Base-by-base conservation (phyloP, 2,329 filamentous ascomycete genomes). In the Xylariaceae sp. region DNA sequence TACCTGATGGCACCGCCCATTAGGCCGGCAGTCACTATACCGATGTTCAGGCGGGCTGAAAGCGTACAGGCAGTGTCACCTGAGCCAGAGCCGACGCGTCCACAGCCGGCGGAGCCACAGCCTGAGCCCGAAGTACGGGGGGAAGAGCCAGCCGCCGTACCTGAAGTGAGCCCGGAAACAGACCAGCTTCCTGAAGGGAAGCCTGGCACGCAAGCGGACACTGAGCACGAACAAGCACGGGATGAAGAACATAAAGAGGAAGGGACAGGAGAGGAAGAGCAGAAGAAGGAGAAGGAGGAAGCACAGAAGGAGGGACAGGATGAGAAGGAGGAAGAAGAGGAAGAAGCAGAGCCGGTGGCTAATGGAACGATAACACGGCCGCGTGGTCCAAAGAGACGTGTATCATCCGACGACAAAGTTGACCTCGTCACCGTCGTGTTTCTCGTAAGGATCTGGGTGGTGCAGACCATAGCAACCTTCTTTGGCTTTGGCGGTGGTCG, bases 371-470 rank as follows among this genome's bases (percentile, higher is more conserved):
- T 19, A 28, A 13, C n/a, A 13, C 31, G 17, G 5, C 30, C 23
- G 16, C 40, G 31, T 12, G 18, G 28, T 3, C 27, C 23, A 2
- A 36, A 38, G 21, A 36, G n/a, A n/a, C n/a, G 29, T n/a, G 32
- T 12, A 14, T 13, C 28, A 26, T 29, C 39, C 12, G 31, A 34
- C 19, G 41, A 36, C 16, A 38, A 43, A 23, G 33, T 47, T 28
- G 42, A 45, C 36, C 23, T 47, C 11, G 32, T 38, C 12, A 47
- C 45, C 16, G 41, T 47, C 18, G 34, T 47, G 31, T 38, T 47
- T 34, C 14, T 47, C 3, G 40, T 45, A 32, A 42, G 45, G 33
- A 35, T 47, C 27, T 49, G 41, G 45, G 42, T 47, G 41, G 34
- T 47, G 31, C 45, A 47, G 26, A 41, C 42, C 16, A 12, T 48